These are phyloP conservation scores for Mallotus nudiflorus DNA, from an alignment of 345 rosid species.

Conservation along the genomic window DNA sequence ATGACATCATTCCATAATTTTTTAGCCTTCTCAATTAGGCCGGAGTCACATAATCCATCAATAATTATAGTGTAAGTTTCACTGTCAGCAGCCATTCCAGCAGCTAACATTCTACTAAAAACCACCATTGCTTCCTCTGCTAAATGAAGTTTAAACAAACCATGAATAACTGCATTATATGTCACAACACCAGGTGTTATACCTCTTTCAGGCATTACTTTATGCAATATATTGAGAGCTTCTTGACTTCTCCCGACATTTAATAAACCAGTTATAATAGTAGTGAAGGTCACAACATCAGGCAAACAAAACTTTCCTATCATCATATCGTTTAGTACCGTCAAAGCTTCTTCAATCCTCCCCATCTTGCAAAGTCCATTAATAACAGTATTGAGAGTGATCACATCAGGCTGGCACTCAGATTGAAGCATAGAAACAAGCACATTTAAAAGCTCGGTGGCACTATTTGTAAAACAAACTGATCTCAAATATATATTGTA, in stretches of 20 bases:
- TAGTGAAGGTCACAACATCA: constrained; percentile 71
- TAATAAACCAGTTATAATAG: constrained; percentile 61
- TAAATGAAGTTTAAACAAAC: constrained; percentile 52
- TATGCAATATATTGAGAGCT: constrained; percentile 51
- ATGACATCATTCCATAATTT: constrained; percentile 74
- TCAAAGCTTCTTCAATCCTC: constrained; percentile 66
- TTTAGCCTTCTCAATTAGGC: constrained; percentile 58
- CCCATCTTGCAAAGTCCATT: constrained; percentile 82
- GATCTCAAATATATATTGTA: constrained; percentile 76
- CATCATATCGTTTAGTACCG: constrained; percentile 70
- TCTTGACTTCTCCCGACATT: constrained; percentile 56
- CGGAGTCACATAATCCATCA: constrained; percentile 52
- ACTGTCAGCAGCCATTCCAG: constrained; percentile 46
- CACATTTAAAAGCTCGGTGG: constrained; percentile 63
- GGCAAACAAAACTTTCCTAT: constrained; percentile 72
- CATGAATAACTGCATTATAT: constrained; percentile 66
- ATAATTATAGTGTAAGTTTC: constrained; percentile 57
- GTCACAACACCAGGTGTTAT: constrained; percentile 61
- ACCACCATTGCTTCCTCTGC: constrained; percentile 56
- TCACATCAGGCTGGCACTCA: constrained; percentile 66
- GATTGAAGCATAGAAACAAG: constrained; percentile 78
- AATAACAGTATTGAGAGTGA: constrained; percentile 73
- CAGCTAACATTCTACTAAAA: constrained; percentile 48
- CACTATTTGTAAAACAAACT: constrained; percentile 55
- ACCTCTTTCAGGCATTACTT: constrained; percentile 51